phyloP scores from a whole-genome alignment of 2,329 filamentous ascomycete genomes.

The Talaromyces sp. region DNA sequence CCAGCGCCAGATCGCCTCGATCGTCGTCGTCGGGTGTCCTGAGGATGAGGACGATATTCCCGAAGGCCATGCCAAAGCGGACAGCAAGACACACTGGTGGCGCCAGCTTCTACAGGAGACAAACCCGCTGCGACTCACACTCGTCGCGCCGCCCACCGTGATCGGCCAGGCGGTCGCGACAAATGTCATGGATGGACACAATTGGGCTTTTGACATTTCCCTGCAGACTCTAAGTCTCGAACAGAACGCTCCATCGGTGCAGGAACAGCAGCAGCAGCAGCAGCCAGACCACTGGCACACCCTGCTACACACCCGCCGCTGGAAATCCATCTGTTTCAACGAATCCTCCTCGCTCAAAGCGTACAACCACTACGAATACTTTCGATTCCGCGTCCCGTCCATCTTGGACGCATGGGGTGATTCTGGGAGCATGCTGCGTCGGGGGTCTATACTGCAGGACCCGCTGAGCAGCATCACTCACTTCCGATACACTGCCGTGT shows the following conservation, averaged over 20 bases:
- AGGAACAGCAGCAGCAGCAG: background rate
- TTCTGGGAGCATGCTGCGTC: slow-evolving; percentile 13
- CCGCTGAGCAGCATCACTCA: slow-evolving; percentile 36
- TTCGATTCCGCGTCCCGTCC: slow-evolving; percentile 57
- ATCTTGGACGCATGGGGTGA: slow-evolving; percentile 46
- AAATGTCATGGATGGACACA: slow-evolving; percentile 51
- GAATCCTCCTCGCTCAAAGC: slow-evolving; percentile 69
- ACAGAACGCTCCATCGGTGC: slow-evolving; percentile 10
- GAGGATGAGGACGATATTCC: slow-evolving; percentile 30
- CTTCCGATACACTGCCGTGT: slow-evolving; percentile 59
- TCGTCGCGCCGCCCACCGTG: slow-evolving; percentile 57
- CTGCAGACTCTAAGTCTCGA: slow-evolving; percentile 55
- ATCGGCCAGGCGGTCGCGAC: slow-evolving; percentile 57
- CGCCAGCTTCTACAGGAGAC: slow-evolving; percentile 48
- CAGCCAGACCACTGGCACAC: slow-evolving; percentile 17
- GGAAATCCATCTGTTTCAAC: slow-evolving; percentile 63
- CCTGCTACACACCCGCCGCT: slow-evolving; percentile 56
- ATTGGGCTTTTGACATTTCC: slow-evolving; percentile 59
- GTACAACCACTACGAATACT: slow-evolving; percentile 68
- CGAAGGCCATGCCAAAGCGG: slow-evolving; percentile 12
- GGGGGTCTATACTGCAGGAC: background rate
- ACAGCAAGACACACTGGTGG: slow-evolving; percentile 42
- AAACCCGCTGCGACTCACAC: slow-evolving; percentile 49
- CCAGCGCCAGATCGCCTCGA: slow-evolving; percentile 37
- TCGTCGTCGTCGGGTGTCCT: slow-evolving; percentile 41